phyloP scores from a whole-genome alignment of 2,329 filamentous ascomycete genomes.

The Trichoderma sp. region DNA sequence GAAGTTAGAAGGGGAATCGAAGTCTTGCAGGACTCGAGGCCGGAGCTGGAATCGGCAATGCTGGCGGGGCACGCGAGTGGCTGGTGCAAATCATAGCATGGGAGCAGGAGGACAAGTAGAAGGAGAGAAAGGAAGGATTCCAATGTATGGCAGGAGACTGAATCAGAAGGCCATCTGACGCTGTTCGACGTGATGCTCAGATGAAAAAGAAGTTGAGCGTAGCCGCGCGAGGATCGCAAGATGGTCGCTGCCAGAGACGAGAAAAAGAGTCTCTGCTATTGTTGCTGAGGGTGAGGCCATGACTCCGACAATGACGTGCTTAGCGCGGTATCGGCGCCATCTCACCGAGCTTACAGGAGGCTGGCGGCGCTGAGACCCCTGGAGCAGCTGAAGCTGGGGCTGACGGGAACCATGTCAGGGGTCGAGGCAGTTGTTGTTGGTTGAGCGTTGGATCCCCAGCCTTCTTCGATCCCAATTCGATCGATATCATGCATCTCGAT shows the following conservation, averaged over 20 bases:
- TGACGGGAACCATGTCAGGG: slow-evolving; percentile 1
- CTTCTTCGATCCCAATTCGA: too few relatives aligned
- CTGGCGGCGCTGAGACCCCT: neutral
- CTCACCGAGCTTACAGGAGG: neutral
- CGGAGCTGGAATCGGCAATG: neutral
- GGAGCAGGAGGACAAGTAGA: neutral
- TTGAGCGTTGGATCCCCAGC: neutral
- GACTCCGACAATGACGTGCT: slow-evolving; percentile 28
- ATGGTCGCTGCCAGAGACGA: neutral
- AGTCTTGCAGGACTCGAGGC: slow-evolving; percentile 1
- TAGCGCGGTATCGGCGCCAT: slow-evolving; percentile 27
- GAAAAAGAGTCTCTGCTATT: slow-evolving; percentile 14
- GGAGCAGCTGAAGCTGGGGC: slow-evolving; percentile 2
- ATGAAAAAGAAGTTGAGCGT: too few relatives aligned
- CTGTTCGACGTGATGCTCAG: neutral
- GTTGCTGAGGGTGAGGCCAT: slow-evolving; percentile 27
- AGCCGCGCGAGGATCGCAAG: neutral
- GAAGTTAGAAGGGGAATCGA: neutral
- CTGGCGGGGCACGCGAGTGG: slow-evolving; percentile 22
- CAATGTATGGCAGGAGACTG: neutral
- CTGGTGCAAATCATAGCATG: slow-evolving; percentile 15
- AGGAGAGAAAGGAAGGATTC: neutral
- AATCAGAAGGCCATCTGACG: neutral
- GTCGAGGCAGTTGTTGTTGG: neutral
- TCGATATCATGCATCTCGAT: neutral